These are phyloP conservation scores for Blastobotrys arbuscula DNA, from an alignment of 1,139 yeast species.

Conservation along the genomic window DNA sequence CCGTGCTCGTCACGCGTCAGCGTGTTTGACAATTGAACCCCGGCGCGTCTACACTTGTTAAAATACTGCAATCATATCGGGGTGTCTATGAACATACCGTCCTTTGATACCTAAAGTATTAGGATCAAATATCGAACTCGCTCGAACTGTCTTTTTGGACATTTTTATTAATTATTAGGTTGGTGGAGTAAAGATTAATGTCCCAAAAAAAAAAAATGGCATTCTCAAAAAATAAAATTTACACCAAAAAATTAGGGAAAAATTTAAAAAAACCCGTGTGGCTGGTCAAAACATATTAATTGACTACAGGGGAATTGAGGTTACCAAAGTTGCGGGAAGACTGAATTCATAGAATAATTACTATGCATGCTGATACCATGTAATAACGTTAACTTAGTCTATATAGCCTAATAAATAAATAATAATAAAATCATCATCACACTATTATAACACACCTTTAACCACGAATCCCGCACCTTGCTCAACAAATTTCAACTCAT, in stretches of 20 bases:
- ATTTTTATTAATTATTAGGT: not conserved
- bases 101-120: slow-evolving; percentile 9
- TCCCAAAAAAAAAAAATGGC: not conserved
- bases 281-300: not conserved
- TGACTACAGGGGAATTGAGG: not conserved
- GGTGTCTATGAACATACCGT: slow-evolving; percentile 1
- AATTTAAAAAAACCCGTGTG: not conserved
- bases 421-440: not conserved
- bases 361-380: too few species aligned
- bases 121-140: slow-evolving; percentile 5
- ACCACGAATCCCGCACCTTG: slow-evolving; percentile 8
- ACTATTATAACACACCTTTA: not conserved
- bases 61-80: not conserved
- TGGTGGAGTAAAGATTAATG: not conserved
- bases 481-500: slow-evolving; percentile 22
- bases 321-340: not conserved
- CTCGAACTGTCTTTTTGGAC: not conserved
- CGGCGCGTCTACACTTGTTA: slow-evolving; percentile 35
- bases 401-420: not conserved
- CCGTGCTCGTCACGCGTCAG: slow-evolving; percentile 59
- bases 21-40: slow-evolving; percentile 47
- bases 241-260: not conserved
- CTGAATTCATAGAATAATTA: too few species aligned
- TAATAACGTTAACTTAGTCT: too few species aligned
- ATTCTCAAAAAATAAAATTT: not conserved